Conservation (phyloP, 164 flowering plant genomes). For the Magnolia officinalis region DNA sequence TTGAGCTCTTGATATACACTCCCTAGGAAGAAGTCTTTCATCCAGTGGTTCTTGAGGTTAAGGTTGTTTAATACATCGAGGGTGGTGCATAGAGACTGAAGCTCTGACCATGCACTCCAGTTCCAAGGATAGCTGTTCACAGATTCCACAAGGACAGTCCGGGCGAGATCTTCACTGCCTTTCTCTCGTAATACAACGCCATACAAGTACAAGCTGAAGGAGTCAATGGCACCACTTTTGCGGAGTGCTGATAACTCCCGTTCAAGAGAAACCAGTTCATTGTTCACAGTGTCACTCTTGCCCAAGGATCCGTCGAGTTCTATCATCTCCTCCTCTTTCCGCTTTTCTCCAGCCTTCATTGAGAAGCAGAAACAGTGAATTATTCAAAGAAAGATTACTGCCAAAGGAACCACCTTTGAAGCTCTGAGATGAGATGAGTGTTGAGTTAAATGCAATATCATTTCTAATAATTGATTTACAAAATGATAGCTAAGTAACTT, state of each 20-base stretch:
- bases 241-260: slow-evolving; percentile 63
- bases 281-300: slow-evolving; percentile 68
- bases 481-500: too few species aligned
- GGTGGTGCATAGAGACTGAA: slow-evolving; percentile 80
- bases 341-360: slow-evolving; percentile 89
- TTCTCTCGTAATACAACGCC: slow-evolving; percentile 84
- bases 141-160: slow-evolving; percentile 78
- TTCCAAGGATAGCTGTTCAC: slow-evolving; percentile 98
- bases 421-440: neutral
- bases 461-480: neutral
- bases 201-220: slow-evolving; percentile 80
- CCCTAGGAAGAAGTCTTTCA: slow-evolving; percentile 95
- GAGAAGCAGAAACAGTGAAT: slow-evolving; percentile 13
- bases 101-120: slow-evolving; percentile 96
- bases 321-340: slow-evolving; percentile 92
- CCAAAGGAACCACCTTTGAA: neutral
- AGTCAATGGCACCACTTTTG: slow-evolving; percentile 72
- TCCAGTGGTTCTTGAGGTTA: slow-evolving; percentile 85
- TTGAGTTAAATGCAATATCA: too few species aligned
- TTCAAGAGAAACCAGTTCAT: slow-evolving; percentile 71
- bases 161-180: slow-evolving; percentile 80
- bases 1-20: slow-evolving; percentile 85
- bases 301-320: slow-evolving; percentile 93
- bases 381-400: neutral
- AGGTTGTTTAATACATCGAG: slow-evolving; percentile 61